Conservation (phyloP, 1,284 basidiomycete genomes). For the Amylostereum chailletii region DNA sequence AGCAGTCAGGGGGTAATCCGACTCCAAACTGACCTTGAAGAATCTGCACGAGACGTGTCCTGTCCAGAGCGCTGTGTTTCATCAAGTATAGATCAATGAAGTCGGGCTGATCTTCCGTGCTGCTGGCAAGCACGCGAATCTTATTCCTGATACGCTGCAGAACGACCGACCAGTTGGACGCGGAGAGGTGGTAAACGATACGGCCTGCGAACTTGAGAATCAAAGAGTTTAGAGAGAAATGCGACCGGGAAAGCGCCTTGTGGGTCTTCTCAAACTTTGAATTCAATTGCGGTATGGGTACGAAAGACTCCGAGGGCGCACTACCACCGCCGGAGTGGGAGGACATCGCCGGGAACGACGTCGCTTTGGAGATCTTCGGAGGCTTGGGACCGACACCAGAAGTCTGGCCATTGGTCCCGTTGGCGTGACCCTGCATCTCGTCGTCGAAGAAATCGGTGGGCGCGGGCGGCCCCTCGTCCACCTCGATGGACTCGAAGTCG, state of each 20-base stretch:
- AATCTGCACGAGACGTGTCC: slow-evolving; percentile 52
- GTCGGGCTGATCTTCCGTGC: slow-evolving; percentile 49
- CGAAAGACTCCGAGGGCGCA: slow-evolving; percentile 18
- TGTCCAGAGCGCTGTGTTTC: slow-evolving; percentile 63
- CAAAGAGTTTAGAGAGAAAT: slow-evolving; percentile 47
- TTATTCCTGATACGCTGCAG: slow-evolving; percentile 66
- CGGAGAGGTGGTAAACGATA: slow-evolving; percentile 83
- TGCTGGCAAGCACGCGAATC: slow-evolving; percentile 55
- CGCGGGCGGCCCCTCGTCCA: slow-evolving; percentile 22
- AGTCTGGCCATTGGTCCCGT: slow-evolving; percentile 19
- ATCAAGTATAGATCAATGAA: slow-evolving; percentile 70
- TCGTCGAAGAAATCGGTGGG: slow-evolving; percentile 13
- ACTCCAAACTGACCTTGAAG: slow-evolving; percentile 42
- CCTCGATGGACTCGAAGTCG: slow-evolving; percentile 56
- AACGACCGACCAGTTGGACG: slow-evolving; percentile 85
- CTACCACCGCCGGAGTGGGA: slow-evolving; percentile 24
- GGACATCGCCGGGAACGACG: too few species aligned
- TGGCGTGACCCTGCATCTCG: slow-evolving; percentile 8
- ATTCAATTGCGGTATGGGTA: slow-evolving; percentile 34
- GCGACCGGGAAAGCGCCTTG: slow-evolving; percentile 49
- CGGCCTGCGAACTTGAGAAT: slow-evolving; percentile 67
- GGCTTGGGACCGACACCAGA: slow-evolving; percentile 32
- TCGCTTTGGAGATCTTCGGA: too few species aligned
- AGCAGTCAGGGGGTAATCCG: not conserved
- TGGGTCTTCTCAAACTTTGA: slow-evolving; percentile 61